These are phyloP conservation scores for Platanus orientalis DNA, from an alignment of 164 flowering plant species.

Conservation along the genomic window DNA sequence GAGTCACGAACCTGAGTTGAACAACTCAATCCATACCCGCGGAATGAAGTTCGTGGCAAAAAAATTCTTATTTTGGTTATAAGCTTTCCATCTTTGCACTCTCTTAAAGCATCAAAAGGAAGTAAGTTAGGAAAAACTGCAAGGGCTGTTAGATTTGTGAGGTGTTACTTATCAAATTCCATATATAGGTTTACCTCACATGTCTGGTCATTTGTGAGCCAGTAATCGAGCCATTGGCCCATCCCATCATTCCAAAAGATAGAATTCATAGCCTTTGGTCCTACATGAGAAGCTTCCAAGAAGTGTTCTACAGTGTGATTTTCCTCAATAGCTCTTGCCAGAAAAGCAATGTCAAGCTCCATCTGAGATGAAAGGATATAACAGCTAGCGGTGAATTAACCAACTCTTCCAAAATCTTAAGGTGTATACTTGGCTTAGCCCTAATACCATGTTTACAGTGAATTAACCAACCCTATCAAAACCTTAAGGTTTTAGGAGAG, in stretches of 20 bases:
- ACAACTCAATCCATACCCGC: conserved; percentile 62
- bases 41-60: conserved; percentile 88
- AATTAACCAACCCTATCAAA: too few relatives aligned
- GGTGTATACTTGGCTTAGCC: too few relatives aligned
- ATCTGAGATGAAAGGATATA: conserved; percentile 42
- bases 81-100: conserved; percentile 42
- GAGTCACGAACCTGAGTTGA: conserved; percentile 54
- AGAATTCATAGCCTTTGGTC: conserved; percentile 49
- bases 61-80: conserved; percentile 54
- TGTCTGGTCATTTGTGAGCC: conserved; percentile 35
- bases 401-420: too few relatives aligned
- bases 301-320: conserved; percentile 28
- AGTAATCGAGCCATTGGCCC: conserved; percentile 93
- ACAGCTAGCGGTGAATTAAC: too few relatives aligned
- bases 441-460: too few relatives aligned
- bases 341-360: conserved; percentile 77
- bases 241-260: conserved; percentile 69
- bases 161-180: neutral
- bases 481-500: too few relatives aligned
- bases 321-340: conserved; percentile 55
- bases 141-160: neutral
- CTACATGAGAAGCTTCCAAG: conserved; percentile 45
- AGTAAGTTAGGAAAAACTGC: neutral
- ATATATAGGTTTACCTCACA: conserved; percentile 28
- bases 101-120: conserved; percentile 39